A percentile compares a stretch with the other conserved stretches of the same genome.
Conservation (phyloP, 1,139 yeast species). For the Zygosaccharomyces sapae region DNA sequence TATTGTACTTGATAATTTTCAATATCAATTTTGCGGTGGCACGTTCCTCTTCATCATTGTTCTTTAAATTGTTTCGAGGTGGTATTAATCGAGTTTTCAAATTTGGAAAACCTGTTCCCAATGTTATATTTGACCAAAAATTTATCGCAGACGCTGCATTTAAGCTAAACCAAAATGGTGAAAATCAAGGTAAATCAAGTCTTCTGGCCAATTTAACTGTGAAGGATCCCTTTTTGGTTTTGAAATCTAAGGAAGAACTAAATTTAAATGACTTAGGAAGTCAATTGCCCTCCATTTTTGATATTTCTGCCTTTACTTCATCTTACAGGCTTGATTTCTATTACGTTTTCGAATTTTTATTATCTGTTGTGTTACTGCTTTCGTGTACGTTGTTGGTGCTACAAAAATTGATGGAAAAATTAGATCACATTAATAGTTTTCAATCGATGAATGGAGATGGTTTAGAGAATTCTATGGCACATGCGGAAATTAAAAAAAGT, state of each 20-base stretch:
- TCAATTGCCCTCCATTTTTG: conserved; percentile 7
- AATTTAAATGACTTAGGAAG: conserved; percentile 1
- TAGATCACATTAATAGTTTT: conserved; percentile 11
- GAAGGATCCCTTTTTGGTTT: conserved; percentile 30
- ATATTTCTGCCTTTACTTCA: conserved; percentile 28
- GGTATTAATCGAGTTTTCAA: conserved; percentile 8
- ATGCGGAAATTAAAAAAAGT: not conserved
- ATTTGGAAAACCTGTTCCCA: conserved; percentile 10
- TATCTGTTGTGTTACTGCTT: conserved; percentile 42
- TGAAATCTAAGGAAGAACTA: conserved; percentile 11
- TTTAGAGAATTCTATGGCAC: not conserved
- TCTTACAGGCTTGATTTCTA: conserved; percentile 41
- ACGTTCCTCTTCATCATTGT: conserved; percentile 22
- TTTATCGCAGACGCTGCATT: conserved; percentile 13
- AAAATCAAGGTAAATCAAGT: conserved; percentile 2
- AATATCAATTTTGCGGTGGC: conserved; percentile 17
- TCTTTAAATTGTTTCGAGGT: conserved; percentile 15
- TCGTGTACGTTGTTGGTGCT: conserved; percentile 40
- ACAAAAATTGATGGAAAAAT: conserved; percentile 23
- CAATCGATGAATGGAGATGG: not conserved
- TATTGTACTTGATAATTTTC: conserved; percentile 14
- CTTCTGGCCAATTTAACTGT: conserved; percentile 18
- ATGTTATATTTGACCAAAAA: conserved; percentile 15
- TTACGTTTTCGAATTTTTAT: conserved; percentile 43
- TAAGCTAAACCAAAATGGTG: not conserved